phyloP scores from a whole-genome alignment of 768 basidiomycete genomes.

The Glaciozyma antarctica region DNA sequence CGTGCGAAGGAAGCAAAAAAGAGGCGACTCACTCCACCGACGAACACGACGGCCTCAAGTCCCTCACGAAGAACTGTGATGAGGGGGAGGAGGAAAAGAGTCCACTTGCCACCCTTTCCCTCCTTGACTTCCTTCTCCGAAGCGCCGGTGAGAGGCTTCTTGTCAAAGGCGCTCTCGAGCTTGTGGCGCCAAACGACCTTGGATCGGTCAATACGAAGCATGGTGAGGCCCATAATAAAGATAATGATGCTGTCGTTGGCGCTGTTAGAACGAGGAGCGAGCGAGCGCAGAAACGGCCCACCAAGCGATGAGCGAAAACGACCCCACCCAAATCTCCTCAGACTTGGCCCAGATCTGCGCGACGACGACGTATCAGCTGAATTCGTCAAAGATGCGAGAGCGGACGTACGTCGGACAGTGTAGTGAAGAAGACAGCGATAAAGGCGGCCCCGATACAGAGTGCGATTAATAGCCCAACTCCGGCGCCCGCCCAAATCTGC shows the following conservation, averaged over 20 bases:
- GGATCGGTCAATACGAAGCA: slow-evolving; percentile 88
- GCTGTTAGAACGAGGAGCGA: background rate
- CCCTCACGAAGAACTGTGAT: slow-evolving; percentile 91
- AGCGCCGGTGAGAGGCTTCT: slow-evolving; percentile 22
- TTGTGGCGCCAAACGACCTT: slow-evolving; percentile 88
- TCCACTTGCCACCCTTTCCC: slow-evolving; percentile 50
- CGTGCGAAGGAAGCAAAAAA: background rate
- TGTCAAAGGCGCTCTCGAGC: slow-evolving; percentile 61
- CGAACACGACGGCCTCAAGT: slow-evolving; percentile 84
- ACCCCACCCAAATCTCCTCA: slow-evolving; percentile 87
- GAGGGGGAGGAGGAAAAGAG: slow-evolving; percentile 76
- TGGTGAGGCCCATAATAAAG: slow-evolving; percentile 40
- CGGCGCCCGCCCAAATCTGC: slow-evolving; percentile 39
- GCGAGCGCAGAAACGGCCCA: background rate
- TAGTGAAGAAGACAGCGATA: slow-evolving; percentile 70
- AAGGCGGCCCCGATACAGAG: slow-evolving; percentile 57
- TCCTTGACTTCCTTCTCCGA: slow-evolving; percentile 18
- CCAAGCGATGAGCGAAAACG: slow-evolving; percentile 41
- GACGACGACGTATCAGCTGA: slow-evolving; percentile 60
- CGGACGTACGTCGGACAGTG: slow-evolving; percentile 56
- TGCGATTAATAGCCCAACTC: slow-evolving; percentile 65
- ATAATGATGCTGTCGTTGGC: background rate
- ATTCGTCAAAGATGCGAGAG: background rate
- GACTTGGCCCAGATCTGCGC: slow-evolving; percentile 73
- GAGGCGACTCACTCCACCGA: slow-evolving; percentile 52